These are phyloP conservation scores for Penicillium coffeae DNA, from an alignment of 495 filamentous ascomycete genomes.

Conservation along the genomic window DNA sequence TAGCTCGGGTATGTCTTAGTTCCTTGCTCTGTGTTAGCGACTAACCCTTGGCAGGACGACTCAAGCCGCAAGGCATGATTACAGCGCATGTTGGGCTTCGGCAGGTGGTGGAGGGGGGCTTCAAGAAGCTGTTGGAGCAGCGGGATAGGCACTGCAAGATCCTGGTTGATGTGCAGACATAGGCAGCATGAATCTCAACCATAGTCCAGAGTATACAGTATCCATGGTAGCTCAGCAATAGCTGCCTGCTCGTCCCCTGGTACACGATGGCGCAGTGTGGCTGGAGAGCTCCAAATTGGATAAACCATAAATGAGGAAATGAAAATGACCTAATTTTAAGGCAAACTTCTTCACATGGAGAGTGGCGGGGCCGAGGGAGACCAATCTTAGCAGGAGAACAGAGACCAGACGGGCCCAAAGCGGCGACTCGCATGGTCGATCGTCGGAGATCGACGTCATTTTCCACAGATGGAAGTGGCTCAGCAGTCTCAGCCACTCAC, in stretches of 20 bases:
- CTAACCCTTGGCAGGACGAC: conserved; percentile 33
- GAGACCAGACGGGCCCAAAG: not conserved
- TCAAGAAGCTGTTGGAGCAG: conserved; percentile 52
- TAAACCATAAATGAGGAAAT: too few species aligned
- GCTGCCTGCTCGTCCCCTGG: not conserved
- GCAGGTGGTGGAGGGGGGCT: conserved; percentile 55
- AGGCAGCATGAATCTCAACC: not conserved
- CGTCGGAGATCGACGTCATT: not conserved
- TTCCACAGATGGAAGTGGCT: not conserved
- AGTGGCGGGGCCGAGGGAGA: not conserved
- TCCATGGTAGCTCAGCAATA: not conserved
- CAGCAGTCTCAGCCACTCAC: conserved; percentile 13
- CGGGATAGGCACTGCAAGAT: conserved; percentile 51
- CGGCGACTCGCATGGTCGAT: not conserved
- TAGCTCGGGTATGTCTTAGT: conserved; percentile 31
- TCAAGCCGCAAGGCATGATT: conserved; percentile 58
- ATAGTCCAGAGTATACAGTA: too few species aligned
- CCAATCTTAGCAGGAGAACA: not conserved
- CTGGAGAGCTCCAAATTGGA: not conserved
- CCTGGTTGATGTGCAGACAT: conserved; percentile 21
- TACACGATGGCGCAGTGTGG: conserved; percentile 31
- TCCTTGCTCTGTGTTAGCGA: not conserved
- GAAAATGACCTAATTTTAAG: too few species aligned
- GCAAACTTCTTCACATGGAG: not conserved
- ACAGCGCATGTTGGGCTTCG: conserved; percentile 50